These are phyloP conservation scores for Boletellus sp. DNA, from an alignment of 1,284 basidiomycete species.

Conservation along the genomic window DNA sequence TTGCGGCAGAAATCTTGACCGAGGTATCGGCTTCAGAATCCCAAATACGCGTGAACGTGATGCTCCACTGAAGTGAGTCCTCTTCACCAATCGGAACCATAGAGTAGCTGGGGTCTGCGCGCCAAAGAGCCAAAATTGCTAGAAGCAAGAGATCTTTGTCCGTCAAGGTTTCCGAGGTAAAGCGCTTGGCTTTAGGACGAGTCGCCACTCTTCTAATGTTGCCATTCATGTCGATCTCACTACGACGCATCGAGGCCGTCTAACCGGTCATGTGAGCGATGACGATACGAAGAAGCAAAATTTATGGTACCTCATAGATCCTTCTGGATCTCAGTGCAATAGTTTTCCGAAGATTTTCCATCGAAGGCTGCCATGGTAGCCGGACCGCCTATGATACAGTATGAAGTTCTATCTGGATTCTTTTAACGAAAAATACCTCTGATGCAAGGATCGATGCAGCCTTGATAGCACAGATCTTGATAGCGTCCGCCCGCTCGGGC, in stretches of 20 bases:
- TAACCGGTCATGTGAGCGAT: constrained; percentile 23
- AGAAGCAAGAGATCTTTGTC: constrained; percentile 67
- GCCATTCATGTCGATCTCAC: constrained; percentile 57
- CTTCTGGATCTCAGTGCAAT: constrained; percentile 49
- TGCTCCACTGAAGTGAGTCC: constrained; percentile 46
- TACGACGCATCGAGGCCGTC: constrained; percentile 45
- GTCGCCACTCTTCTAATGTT: constrained; percentile 49
- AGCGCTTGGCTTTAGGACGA: constrained; percentile 59
- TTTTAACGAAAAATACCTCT: constrained; percentile 23
- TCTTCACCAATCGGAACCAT: constrained; percentile 27
- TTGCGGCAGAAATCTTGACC: constrained; percentile 56
- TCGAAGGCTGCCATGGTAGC: constrained; percentile 55
- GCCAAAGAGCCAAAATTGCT: constrained; percentile 63
- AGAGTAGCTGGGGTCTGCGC: constrained; percentile 54
- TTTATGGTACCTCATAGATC: constrained; percentile 50
- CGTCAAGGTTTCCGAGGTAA: constrained; percentile 52
- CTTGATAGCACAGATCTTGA: constrained; percentile 75
- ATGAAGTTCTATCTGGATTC: constrained; percentile 6
- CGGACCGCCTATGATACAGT: constrained; percentile 42
- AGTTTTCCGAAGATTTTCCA: constrained; percentile 44
- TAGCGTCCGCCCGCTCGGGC: constrained; percentile 72
- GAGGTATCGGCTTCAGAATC: constrained; percentile 57
- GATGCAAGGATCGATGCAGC: constrained; percentile 42
- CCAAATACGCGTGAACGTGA: constrained; percentile 51
- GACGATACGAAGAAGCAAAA: constrained; percentile 7